Evolutionary conservation across 768 basidiomycete species (phyloP).

Genomic region (Rhodotorula paludigena): DNA sequence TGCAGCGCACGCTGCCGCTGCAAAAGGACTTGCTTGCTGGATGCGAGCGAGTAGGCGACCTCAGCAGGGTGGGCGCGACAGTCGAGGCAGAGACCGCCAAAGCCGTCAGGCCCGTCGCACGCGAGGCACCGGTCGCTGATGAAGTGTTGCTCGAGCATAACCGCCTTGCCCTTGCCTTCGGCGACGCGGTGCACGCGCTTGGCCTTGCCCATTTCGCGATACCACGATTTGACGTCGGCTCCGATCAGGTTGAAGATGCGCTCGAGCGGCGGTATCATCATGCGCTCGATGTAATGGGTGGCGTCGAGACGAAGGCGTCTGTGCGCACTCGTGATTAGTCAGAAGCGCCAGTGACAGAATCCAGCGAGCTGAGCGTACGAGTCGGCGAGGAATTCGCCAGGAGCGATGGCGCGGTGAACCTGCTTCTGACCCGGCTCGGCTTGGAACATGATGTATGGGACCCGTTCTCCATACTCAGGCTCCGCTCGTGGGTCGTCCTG

Average conservation of each 20-base stretch:
- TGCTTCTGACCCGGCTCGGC: conserved; percentile 58
- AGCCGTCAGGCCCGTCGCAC: conserved; percentile 8
- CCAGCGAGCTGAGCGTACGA: conserved; percentile 52
- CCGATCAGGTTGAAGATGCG: conserved; percentile 88
- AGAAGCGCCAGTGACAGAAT: too few species aligned
- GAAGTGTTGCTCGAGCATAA: conserved; percentile 38
- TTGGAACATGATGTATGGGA: conserved; percentile 79
- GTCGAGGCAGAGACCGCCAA: conserved; percentile 55
- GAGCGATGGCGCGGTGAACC: conserved; percentile 69
- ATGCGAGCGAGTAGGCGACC: conserved; percentile 58
- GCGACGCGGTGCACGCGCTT: conserved; percentile 11
- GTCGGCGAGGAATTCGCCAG: conserved; percentile 61
- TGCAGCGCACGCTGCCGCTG: conserved; percentile 58
- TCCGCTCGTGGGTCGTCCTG: conserved; percentile 72
- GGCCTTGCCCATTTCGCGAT: conserved; percentile 64
- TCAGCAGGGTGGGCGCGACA: conserved; percentile 57
- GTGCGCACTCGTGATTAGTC: background rate
- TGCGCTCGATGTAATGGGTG: conserved; percentile 76
- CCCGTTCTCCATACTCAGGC: conserved; percentile 84
- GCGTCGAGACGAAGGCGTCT: conserved; percentile 61
- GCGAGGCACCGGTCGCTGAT: conserved; percentile 22
- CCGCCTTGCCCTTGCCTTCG: background rate
- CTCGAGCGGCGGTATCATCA: conserved; percentile 83
- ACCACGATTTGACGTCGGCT: conserved; percentile 81
- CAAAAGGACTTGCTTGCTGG: conserved; percentile 58